Conservation (phyloP, 768 basidiomycete species). For the Leucosporidium yakuticum region DNA sequence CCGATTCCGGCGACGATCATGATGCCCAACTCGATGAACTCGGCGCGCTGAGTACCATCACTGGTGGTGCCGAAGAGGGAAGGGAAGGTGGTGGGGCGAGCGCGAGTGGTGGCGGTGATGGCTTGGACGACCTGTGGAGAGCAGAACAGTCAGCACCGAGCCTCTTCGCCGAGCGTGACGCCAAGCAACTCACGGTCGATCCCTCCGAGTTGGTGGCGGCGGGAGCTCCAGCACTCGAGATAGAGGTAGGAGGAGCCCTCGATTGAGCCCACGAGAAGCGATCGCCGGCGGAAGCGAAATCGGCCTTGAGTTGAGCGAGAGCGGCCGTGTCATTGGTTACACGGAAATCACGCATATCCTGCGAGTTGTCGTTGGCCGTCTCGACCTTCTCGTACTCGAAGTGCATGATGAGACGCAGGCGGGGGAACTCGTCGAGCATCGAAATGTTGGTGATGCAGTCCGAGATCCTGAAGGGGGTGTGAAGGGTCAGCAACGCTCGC, state of each 20-base stretch:
- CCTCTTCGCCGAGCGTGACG: neutral
- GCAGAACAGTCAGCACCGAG: too few relatives aligned
- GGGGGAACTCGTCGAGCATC: slow-evolving; percentile 35
- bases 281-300: slow-evolving; percentile 24
- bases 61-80: slow-evolving; percentile 28
- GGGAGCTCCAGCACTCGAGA: slow-evolving; percentile 28
- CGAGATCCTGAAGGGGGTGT: slow-evolving; percentile 23
- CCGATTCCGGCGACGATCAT: slow-evolving; percentile 20
- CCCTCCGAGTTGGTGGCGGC: slow-evolving; percentile 32
- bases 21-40: slow-evolving; percentile 29
- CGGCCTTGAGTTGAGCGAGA: slow-evolving; percentile 26
- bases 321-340: slow-evolving; percentile 36
- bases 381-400: slow-evolving; percentile 42
- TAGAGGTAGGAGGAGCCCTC: slow-evolving; percentile 23
- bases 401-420: slow-evolving; percentile 40
- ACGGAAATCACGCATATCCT: slow-evolving; percentile 38
- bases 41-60: slow-evolving; percentile 21
- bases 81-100: slow-evolving; percentile 33
- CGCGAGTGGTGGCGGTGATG: slow-evolving; percentile 32
- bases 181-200: neutral
- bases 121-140: slow-evolving; percentile 7
- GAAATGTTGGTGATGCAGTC: slow-evolving; percentile 36
- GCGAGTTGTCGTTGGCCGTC: slow-evolving; percentile 21
- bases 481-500: neutral
- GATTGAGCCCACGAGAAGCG: slow-evolving; percentile 35